Evolutionary conservation across 306 rosid genomes (phyloP), one percentile per base, ranked within the genome.

Genomic region (Sphenostylis stenocarpa): DNA sequence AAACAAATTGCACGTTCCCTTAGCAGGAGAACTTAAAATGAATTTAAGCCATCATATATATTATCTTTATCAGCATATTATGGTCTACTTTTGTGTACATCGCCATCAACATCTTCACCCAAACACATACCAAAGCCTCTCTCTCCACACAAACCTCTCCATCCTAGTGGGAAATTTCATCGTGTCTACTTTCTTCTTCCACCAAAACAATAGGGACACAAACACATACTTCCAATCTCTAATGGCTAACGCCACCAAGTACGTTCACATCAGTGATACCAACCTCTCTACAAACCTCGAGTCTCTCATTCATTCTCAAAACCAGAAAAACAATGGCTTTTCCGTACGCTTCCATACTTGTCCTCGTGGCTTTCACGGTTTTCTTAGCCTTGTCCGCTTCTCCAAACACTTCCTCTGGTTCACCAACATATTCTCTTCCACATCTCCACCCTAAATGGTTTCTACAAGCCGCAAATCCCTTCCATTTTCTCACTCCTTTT

Each of bases 241-340:
- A 92, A n/a, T 92, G 98, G 93, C 96, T 8, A 93, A 90, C 67
- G 78, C 90, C 49, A 70, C 88, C 7, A 95, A 95, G 88, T 83
- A 86, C 72, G 70, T 21, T 14, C 88, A 89, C 44, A 45, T 79
- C 73, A 85, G 80, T 24, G 85, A 86, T 3, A 81, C 80, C 3
- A 85, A 67, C 65, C 23, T 85, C 17, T 21, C 70, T 80, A 77
- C 90, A 4, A 97, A 92, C 87, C 48, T 92, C 17, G 86, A 62
- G 56, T 60, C 88, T 90, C 80, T 81, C 90, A 83, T 49, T 91
- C 66, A 11, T 88, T 72, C 45, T 90, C 82, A 92, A 83, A 83
- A 66, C 96, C 29, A 87, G 87, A 85, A 85, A 84, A 72, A 88
- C 97, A 0, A 47, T 80, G 0, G 83, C 91, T 68, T 87, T 92